Evolutionary conservation across 1,284 basidiomycete genomes (phyloP).

Genomic region (Anthracocystis walkeri): DNA sequence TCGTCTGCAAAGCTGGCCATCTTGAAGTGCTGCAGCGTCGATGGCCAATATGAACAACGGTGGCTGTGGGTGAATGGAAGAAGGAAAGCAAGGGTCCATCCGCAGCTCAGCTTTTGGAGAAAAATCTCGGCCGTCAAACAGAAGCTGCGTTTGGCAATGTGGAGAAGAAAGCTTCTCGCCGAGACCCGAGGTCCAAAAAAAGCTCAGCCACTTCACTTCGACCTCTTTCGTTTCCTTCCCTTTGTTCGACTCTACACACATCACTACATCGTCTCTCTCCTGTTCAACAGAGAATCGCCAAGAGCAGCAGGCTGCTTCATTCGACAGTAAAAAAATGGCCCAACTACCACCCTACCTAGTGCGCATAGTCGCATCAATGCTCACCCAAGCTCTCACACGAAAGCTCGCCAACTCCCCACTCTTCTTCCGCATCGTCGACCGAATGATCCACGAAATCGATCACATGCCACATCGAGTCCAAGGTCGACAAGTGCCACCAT

Average conservation of each 20-base stretch:
- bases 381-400: constrained; percentile 55
- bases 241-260: neutral
- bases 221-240: neutral
- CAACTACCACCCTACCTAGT: constrained; percentile 57
- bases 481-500: constrained; percentile 51
- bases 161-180: constrained; percentile 26
- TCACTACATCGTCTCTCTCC: neutral
- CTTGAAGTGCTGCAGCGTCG: neutral
- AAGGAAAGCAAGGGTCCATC: constrained; percentile 18
- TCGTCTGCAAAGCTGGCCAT: constrained; percentile 79
- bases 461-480: constrained; percentile 57
- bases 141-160: constrained; percentile 4
- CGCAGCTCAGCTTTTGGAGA: neutral
- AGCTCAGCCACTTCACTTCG: constrained; percentile 21
- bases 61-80: constrained; percentile 1
- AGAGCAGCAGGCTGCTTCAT: neutral
- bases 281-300: neutral
- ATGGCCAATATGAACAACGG: neutral
- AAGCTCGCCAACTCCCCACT: constrained; percentile 54
- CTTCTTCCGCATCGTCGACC: constrained; percentile 57
- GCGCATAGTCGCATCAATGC: constrained; percentile 49
- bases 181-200: constrained; percentile 19
- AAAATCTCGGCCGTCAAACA: constrained; percentile 13
- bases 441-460: constrained; percentile 62
- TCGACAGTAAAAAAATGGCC: constrained; percentile 47